These are phyloP conservation scores for Pisolithus microcarpus DNA, from an alignment of 768 basidiomycete genomes.

Conservation along the genomic window DNA sequence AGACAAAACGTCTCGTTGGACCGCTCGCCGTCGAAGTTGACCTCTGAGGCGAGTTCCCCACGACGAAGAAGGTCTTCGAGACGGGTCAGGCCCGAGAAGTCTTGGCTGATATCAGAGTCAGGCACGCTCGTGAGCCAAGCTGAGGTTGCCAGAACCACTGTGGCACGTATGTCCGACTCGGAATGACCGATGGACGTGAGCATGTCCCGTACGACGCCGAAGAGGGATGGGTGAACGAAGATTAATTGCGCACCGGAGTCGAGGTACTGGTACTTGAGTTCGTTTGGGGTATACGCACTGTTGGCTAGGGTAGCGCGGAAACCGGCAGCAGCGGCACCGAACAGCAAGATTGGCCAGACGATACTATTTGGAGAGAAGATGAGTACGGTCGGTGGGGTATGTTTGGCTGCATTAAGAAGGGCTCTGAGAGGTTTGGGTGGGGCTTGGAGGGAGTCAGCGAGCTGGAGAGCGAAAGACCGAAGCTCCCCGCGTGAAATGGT, in stretches of 20 bases:
- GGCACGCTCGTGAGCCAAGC: slow-evolving; percentile 36
- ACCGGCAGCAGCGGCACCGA: slow-evolving; percentile 52
- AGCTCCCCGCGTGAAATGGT: slow-evolving; percentile 51
- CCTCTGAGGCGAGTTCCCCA: slow-evolving; percentile 46
- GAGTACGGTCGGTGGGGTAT: slow-evolving; percentile 39
- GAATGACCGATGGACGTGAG: slow-evolving; percentile 44
- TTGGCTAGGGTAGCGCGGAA: slow-evolving; percentile 68
- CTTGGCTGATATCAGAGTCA: slow-evolving; percentile 25
- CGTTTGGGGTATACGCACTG: slow-evolving; percentile 56
- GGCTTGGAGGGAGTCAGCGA: slow-evolving; percentile 52
- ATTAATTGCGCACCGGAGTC: slow-evolving; percentile 61
- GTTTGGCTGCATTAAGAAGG: slow-evolving; percentile 35
- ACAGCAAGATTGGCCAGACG: slow-evolving; percentile 43
- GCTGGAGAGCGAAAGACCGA: slow-evolving; percentile 43
- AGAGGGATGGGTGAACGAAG: slow-evolving; percentile 56
- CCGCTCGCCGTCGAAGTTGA: slow-evolving; percentile 43
- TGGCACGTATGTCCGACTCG: slow-evolving; percentile 39
- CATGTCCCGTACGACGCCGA: slow-evolving; percentile 50
- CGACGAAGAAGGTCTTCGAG: slow-evolving; percentile 46
- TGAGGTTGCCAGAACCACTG: slow-evolving; percentile 51
- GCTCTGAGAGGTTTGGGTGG: slow-evolving; percentile 38
- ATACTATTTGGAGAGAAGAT: slow-evolving; percentile 68
- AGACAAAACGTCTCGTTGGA: slow-evolving; percentile 56
- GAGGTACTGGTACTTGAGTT: slow-evolving; percentile 64
- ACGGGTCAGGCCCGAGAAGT: slow-evolving; percentile 27